A percentile compares a stretch with the other conserved stretches of the same genome.
phyloP scores from a whole-genome alignment of 2,329 filamentous ascomycete genomes.

The Metarhizium rileyi region DNA sequence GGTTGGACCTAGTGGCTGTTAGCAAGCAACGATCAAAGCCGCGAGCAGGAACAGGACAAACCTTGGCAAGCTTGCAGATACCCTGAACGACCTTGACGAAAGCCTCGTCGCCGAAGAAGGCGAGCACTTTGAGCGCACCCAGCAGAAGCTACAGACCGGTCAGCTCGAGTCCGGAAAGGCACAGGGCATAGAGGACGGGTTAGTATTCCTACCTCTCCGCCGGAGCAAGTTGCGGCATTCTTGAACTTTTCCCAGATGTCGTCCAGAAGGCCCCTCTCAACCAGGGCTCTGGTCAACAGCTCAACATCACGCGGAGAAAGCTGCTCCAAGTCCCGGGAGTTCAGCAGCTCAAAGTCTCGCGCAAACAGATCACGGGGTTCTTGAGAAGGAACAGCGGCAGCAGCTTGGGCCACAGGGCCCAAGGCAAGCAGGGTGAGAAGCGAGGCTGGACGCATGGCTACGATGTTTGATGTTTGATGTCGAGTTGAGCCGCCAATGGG shows the following conservation, averaged over 20 bases:
- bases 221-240: constrained; percentile 14
- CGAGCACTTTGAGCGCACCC: constrained; percentile 32
- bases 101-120: constrained; percentile 29
- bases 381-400: background rate
- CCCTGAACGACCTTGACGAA: constrained; percentile 25
- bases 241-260: constrained; percentile 18
- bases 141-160: constrained; percentile 10
- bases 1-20: constrained; percentile 34
- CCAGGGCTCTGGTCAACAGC: constrained; percentile 4
- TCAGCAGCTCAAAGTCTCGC: constrained; percentile 5
- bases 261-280: constrained; percentile 8
- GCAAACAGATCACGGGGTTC: background rate
- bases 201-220: constrained; percentile 14
- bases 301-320: background rate
- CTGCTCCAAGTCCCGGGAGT: background rate
- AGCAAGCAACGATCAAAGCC: background rate
- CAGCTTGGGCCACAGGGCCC: constrained; percentile 4
- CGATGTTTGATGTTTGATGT: background rate
- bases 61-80: constrained; percentile 24
- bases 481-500: background rate
- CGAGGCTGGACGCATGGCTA: constrained; percentile 10
- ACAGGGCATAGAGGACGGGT: too few relatives aligned
- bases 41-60: constrained; percentile 6
- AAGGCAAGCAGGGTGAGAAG: constrained; percentile 11
- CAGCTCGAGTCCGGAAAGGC: background rate